A percentile compares a stretch with the other conserved stretches of the same genome.
These are phyloP conservation scores for Quercus bicolor DNA, from an alignment of 306 rosid genomes.

Conservation along the genomic window DNA sequence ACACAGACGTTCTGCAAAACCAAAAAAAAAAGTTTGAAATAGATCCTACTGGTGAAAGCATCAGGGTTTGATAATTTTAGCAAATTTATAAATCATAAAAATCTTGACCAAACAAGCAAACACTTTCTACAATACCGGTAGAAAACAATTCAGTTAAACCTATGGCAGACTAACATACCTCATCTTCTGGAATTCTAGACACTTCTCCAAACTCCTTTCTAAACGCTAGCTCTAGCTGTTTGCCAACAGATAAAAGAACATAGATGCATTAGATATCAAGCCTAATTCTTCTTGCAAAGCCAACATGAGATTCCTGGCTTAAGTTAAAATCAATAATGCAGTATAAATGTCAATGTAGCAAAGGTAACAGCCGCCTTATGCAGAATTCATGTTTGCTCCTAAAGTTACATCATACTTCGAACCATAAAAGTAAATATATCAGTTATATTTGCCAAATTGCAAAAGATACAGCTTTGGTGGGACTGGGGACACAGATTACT, in stretches of 20 bases:
- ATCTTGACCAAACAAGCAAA: not conserved
- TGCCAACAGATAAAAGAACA: constrained; percentile 18
- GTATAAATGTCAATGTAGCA: not conserved
- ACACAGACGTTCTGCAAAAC: constrained; percentile 59
- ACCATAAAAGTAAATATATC: not conserved
- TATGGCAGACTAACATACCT: constrained; percentile 47
- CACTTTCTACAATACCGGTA: constrained; percentile 1
- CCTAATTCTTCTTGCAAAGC: not conserved
- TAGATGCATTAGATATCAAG: constrained; percentile 14
- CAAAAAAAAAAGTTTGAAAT: constrained; percentile 17
- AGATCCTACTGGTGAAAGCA: not conserved
- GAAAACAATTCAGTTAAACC: constrained; percentile 4
- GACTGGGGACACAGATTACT: not conserved
- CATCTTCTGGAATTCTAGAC: constrained; percentile 40
- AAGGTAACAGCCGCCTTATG: not conserved
- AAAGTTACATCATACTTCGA: not conserved
- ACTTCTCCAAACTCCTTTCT: constrained; percentile 66
- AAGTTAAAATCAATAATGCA: not conserved
- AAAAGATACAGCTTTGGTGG: not conserved
- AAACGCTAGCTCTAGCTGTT: constrained; percentile 80
- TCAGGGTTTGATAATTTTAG: constrained; percentile 4
- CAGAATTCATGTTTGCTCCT: not conserved
- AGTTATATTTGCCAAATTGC: not conserved
- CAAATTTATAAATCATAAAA: constrained; percentile 13
- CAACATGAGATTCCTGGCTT: not conserved